Percentiles rank a stretch among this genome's conserved stretches.
Evolutionary conservation across 208 protist species (phyloP).

Genomic region (Balamuthia mandrillaris): DNA sequence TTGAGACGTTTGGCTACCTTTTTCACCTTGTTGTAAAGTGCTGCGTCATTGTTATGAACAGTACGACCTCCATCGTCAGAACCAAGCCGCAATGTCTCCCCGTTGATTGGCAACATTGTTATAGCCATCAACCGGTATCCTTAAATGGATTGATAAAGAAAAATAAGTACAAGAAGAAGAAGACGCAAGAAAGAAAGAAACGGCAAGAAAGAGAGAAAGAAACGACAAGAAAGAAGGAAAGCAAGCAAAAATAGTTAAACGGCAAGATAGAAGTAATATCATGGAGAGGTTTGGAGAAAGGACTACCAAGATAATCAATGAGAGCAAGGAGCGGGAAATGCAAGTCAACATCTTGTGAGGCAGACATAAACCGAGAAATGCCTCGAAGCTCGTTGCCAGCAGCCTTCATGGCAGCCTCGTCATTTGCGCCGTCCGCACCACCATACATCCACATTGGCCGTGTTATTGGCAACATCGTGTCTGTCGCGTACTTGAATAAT

Average conservation of each 20-base stretch:
- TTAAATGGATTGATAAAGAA: too few relatives aligned
- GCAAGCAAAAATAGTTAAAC: too few relatives aligned
- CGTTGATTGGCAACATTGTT: not conserved
- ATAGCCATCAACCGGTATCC: not conserved
- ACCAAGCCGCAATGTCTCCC: not conserved
- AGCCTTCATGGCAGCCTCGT: constrained; percentile 15
- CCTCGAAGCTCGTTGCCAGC: not conserved
- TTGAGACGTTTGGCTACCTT: not conserved
- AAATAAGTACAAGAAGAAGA: too few relatives aligned
- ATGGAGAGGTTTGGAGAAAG: too few relatives aligned
- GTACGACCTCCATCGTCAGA: not conserved
- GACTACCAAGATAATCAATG: constrained; percentile 1
- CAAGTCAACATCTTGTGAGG: not conserved
- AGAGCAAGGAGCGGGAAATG: not conserved
- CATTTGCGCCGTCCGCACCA: not conserved
- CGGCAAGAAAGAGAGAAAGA: too few relatives aligned
- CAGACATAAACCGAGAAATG: not conserved
- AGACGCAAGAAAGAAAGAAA: too few relatives aligned
- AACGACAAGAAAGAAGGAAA: too few relatives aligned
- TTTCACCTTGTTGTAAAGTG: not conserved
- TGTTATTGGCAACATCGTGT: not conserved
- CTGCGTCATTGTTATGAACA: not conserved
- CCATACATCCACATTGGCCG: not conserved
- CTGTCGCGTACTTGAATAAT: constrained; percentile 21
- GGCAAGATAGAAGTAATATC: too few relatives aligned